These are phyloP conservation scores for Podospora appendiculata DNA, from an alignment of 495 filamentous ascomycete species.

Conservation along the genomic window DNA sequence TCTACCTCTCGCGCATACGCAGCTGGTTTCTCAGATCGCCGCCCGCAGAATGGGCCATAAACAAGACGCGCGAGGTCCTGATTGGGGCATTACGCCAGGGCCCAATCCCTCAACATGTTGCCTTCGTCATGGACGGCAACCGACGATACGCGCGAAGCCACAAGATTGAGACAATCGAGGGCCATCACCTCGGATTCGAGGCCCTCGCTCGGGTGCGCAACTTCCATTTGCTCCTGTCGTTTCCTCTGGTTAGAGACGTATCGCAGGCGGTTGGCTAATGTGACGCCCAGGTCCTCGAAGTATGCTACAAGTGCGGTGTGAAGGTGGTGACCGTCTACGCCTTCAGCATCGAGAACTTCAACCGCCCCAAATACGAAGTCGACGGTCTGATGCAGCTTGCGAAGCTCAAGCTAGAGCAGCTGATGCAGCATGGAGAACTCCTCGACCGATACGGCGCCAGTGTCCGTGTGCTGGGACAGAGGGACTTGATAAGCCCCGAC, in stretches of 20 bases:
- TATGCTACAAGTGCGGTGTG: constrained; percentile 94
- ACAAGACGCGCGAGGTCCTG: constrained; percentile 65
- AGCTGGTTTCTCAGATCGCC: constrained; percentile 88
- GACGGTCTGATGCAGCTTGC: constrained; percentile 97
- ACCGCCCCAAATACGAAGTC: constrained; percentile 95
- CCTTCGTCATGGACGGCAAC: constrained; percentile 99
- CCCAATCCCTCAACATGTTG: constrained; percentile 86
- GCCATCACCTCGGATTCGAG: constrained; percentile 95
- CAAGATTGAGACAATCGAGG: constrained; percentile 93
- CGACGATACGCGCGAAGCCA: constrained; percentile 80
- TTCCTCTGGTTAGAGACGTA: no score
- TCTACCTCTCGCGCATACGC: constrained; percentile 63
- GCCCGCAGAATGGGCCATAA: constrained; percentile 75
- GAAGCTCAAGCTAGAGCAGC: constrained; percentile 82
- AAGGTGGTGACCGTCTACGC: constrained; percentile 96
- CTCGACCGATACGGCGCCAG: constrained; percentile 87
- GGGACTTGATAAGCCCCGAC: constrained; percentile 72
- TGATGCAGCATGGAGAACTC: constrained; percentile 87
- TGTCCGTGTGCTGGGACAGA: constrained; percentile 74
- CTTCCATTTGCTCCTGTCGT: not conserved
- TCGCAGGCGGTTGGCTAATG: constrained; percentile 2
- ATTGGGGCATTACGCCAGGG: constrained; percentile 85
- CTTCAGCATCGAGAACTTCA: constrained; percentile 98
- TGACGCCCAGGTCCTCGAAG: constrained; percentile 68
- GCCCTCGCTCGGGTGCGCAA: constrained; percentile 67